phyloP scores from a whole-genome alignment of 208 protist species.

The Leishmania gerbilli region DNA sequence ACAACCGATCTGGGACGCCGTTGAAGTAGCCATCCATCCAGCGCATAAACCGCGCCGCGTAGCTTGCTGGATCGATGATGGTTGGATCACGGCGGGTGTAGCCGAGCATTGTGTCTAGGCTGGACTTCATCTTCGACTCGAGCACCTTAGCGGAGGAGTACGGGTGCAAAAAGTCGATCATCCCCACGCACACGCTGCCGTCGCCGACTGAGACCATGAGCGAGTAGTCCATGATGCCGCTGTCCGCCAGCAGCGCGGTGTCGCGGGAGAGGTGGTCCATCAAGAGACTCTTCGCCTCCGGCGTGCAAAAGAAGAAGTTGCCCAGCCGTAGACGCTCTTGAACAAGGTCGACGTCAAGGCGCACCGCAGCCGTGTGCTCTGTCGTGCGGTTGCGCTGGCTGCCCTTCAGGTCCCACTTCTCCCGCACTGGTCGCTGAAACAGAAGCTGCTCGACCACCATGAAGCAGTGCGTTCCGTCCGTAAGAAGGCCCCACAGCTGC shows the following conservation, averaged over 20 bases:
- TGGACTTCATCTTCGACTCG: constrained; percentile 85
- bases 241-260: constrained; percentile 48
- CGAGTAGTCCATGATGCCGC: constrained; percentile 85
- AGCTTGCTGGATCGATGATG: constrained; percentile 78
- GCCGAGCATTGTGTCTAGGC: constrained; percentile 75
- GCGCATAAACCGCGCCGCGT: constrained; percentile 64
- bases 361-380: constrained; percentile 50
- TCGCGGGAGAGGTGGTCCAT: constrained; percentile 63
- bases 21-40: constrained; percentile 81
- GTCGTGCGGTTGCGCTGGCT: constrained; percentile 83
- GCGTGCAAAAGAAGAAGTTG: constrained; percentile 68
- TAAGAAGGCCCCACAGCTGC: constrained; percentile 5
- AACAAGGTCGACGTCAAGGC: constrained; percentile 77
- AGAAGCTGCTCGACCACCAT: constrained; percentile 71
- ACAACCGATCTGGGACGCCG: constrained; percentile 63
- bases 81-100: constrained; percentile 62
- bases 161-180: constrained; percentile 88
- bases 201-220: constrained; percentile 47
- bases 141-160: constrained; percentile 79
- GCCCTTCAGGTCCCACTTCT: constrained; percentile 81
- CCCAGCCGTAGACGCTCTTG: constrained; percentile 38
- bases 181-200: constrained; percentile 38
- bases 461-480: constrained; percentile 55
- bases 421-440: constrained; percentile 12
- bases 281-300: constrained; percentile 44